Evolutionary conservation across 441 rosid species (phyloP).

Genomic region (Populus tomentosa): DNA sequence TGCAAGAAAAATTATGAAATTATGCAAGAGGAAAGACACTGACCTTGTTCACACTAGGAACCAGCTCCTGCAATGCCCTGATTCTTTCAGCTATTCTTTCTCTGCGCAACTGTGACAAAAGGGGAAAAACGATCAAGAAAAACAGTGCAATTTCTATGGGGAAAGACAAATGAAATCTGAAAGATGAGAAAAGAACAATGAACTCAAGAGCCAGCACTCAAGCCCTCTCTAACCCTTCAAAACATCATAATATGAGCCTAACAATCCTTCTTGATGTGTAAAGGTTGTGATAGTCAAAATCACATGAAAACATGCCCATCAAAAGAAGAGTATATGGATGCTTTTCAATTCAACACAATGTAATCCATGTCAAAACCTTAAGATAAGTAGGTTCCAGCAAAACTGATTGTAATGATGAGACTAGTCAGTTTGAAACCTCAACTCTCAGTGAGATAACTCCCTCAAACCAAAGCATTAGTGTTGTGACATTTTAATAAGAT

Average conservation of each 20-base stretch:
- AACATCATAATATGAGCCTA: background rate
- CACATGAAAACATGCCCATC: background rate
- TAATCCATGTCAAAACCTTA: background rate
- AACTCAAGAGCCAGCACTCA: background rate
- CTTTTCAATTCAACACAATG: background rate
- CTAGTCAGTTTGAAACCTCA: no score
- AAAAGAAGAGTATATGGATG: background rate
- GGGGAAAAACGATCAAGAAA: slow-evolving; percentile 2
- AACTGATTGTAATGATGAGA: background rate
- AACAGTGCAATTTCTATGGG: background rate
- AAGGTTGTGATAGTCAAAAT: background rate
- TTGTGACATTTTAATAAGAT: no score
- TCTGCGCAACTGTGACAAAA: slow-evolving; percentile 67
- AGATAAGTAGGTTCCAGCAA: background rate
- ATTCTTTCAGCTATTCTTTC: slow-evolving; percentile 99
- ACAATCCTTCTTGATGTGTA: background rate
- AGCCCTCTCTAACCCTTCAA: background rate
- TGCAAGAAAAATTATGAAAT: slow-evolving; percentile 5
- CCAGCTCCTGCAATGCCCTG: slow-evolving; percentile 94
- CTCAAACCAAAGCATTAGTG: no score
- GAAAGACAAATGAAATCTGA: background rate
- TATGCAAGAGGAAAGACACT: background rate
- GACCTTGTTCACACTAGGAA: slow-evolving; percentile 98
- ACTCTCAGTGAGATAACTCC: no score
- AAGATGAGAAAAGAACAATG: background rate